Base-by-base conservation (phyloP, 2,329 filamentous ascomycete species). In the Aspergillus sp. region DNA sequence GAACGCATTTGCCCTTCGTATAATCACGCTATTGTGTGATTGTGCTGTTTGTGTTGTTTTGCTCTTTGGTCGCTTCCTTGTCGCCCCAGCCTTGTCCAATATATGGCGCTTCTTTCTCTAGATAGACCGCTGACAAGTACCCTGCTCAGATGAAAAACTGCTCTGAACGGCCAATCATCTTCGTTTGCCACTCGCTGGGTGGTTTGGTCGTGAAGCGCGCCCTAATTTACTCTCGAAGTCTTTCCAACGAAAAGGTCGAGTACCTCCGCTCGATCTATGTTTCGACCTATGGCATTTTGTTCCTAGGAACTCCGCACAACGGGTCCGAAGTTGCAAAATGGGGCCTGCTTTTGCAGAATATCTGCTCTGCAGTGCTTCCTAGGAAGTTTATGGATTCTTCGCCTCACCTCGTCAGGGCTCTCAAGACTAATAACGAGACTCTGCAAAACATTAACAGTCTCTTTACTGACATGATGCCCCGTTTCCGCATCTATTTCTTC, bases 241-340 rank as follows among this genome's bases (percentile, higher is more conserved):
- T 89, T 12, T 80, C 78, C 7, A 81, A 80, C 41, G 80, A 82
- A 56, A 81, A 85, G 63, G 82, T 86, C 39, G 84, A 89, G 59
- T 82, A 88, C 55, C 80, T 86, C 37, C 83, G 88, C 19, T 87
- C 87, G 11, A 84, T 91, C 52, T 91, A 83, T 64, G 82, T 91
- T 9, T 91, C 88, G 1, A 92, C 89, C 0, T 92, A 87, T 67
- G 89, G 86, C 22, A 84, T 92, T 57, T 80, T 92, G 34, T 93
- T 93, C 70, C 80, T 93, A 27, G 89, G 89, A 13, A 93, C 89
- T 13, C 89, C 89, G 6, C 89, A 92, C 70, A 84, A 82, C 17
- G 89, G 89, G 8, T 86, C 88, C 2, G 86, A 87, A 61, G 75
- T 87, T 2, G 89, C 88, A 1, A 82, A 83, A 65, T 90, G 88